These are phyloP conservation scores for Podospora pseudoanserina DNA, from an alignment of 495 filamentous ascomycete genomes.

Conservation along the genomic window DNA sequence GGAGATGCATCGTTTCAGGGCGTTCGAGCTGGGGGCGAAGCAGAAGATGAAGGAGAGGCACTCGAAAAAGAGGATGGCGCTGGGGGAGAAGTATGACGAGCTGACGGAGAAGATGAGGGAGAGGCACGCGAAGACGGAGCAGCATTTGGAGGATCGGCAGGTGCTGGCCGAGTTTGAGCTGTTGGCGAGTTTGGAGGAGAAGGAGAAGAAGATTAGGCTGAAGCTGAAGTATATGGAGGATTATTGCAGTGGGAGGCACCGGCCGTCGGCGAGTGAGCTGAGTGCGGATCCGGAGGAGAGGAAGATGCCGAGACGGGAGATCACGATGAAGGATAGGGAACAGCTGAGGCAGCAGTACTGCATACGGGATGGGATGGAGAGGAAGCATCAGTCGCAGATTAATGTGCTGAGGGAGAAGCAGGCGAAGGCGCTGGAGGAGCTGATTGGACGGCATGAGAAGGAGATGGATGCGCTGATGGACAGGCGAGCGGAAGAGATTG, in stretches of 20 bases:
- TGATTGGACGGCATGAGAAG: constrained; percentile 59
- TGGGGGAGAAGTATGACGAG: constrained; percentile 41
- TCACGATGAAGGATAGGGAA: constrained; percentile 55
- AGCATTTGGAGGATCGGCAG: constrained; percentile 69
- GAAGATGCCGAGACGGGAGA: constrained; percentile 40
- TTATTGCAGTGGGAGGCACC: constrained; percentile 55
- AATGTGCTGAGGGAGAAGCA: constrained; percentile 79
- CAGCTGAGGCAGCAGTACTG: constrained; percentile 71
- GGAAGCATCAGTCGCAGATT: constrained; percentile 67
- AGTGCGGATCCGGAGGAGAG: constrained; percentile 20
- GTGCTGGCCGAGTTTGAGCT: constrained; percentile 67
- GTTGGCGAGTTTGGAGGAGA: constrained; percentile 46
- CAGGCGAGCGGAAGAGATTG: constrained; percentile 50
- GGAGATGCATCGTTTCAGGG: constrained; percentile 56
- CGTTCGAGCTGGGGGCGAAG: constrained; percentile 52
- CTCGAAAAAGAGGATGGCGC: constrained; percentile 33
- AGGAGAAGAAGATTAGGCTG: constrained; percentile 58
- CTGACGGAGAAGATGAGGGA: constrained; percentile 46
- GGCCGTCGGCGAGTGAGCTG: constrained; percentile 16
- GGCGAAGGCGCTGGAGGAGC: constrained; percentile 62
- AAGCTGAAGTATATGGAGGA: constrained; percentile 76
- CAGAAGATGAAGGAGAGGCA: constrained; percentile 54
- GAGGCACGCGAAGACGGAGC: constrained; percentile 48
- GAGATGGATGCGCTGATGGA: constrained; percentile 57
- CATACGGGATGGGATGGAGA: constrained; percentile 64